These are phyloP conservation scores for Aspergillus hortae DNA, from an alignment of 2,329 filamentous ascomycete species.

Conservation along the genomic window DNA sequence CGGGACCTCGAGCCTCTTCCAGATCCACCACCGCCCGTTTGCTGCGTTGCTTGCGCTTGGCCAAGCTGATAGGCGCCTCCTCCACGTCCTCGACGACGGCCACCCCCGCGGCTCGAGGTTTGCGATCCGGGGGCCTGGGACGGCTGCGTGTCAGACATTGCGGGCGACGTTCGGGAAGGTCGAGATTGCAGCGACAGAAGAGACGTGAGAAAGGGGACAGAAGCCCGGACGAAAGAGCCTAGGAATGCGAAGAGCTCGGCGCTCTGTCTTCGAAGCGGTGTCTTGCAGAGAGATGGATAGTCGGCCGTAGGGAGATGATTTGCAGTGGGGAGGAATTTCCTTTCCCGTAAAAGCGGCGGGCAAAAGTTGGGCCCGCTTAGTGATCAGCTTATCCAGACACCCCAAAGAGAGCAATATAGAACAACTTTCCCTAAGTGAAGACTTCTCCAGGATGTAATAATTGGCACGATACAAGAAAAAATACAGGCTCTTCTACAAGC, in stretches of 20 bases:
- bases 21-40: constrained; percentile 18
- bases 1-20: constrained; percentile 37
- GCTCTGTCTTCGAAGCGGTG: constrained; percentile 3
- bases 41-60: constrained; percentile 26
- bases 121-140: constrained; percentile 23
- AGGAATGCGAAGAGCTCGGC: constrained; percentile 7
- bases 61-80: constrained; percentile 31
- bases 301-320: background rate
- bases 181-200: constrained; percentile 4
- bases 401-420: background rate
- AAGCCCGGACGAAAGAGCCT: constrained; percentile 1
- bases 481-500: background rate
- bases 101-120: constrained; percentile 37
- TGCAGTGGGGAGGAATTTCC: background rate
- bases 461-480: too few relatives aligned
- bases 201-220: background rate
- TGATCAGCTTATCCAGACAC: constrained; percentile 10
- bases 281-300: background rate
- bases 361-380: constrained; percentile 21
- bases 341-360: constrained; percentile 10
- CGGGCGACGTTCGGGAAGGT: constrained; percentile 6
- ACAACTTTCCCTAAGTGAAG: background rate
- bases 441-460: too few relatives aligned
- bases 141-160: constrained; percentile 30
- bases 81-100: constrained; percentile 39